Base-by-base conservation (phyloP, 2,329 filamentous ascomycete genomes). In the Coleophoma crateriformis region DNA sequence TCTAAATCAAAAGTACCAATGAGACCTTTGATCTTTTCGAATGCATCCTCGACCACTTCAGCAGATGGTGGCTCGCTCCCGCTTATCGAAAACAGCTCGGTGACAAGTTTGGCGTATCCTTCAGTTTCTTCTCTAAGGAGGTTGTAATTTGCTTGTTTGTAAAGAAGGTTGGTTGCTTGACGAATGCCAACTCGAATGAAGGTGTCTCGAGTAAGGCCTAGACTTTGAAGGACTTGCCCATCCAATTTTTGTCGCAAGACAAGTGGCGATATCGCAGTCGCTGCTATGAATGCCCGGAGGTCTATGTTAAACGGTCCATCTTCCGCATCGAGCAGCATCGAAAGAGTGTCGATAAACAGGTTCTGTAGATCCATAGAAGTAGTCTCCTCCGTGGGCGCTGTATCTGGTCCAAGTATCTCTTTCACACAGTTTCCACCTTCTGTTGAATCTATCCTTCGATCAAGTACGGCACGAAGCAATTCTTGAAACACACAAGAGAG, bases 1-100 rank as follows among this genome's bases (percentile, higher is more conserved):
- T 99, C 94, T 54, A 99, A 78, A 67, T 99, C 92, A 63, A 99
- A 99, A 7, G 94, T 94, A 50, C 94, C 94, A 57, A 99, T 95
- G 60, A 99, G 79, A 14, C 88, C 92, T 68, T 96, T 96, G 54
- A 99, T 86, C 55, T 85, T 84, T 64, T 96, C 88, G 61, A 96
- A 96, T 0, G 90, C 90, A 61, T 90, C 85, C 59, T 88, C 84
- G 2, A 92, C 89, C 34, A 87, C 79, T 54, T 90, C 86, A 47
- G 81, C 81, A 2, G 83, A 83, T n/a, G 86, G 85, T 19, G 84
- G 82, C 48, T 86, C 82, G 59, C 85, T 85, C 58, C 84, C 85
- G 61, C 87, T 89, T 1, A 88, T 95, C 7, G 90, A 92, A 68
- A 96, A 99, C 33, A 97, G 84, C 67, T 99, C 94, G 0, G 92